Evolutionary conservation across 495 filamentous ascomycete genomes (phyloP), one percentile per base, ranked within the genome.

Genomic region (Aspergillus wentii): DNA sequence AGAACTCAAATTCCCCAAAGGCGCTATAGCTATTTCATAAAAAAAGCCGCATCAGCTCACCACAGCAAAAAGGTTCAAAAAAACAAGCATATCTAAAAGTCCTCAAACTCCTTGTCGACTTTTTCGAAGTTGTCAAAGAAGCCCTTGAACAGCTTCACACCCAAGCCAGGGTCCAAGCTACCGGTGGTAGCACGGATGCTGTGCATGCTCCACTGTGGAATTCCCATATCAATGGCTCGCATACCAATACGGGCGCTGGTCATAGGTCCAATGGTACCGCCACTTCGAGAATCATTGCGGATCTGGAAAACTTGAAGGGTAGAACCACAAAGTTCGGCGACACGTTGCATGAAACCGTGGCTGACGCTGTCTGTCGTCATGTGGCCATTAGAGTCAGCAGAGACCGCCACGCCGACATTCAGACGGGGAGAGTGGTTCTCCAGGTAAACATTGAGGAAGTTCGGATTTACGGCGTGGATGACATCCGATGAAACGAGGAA

Each of bases 181-280:
- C 92, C 92, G 8, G 85, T 94, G 8, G 90, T 95, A 5, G 92
- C 92, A 16, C 92, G 79, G 43, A 98, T 90, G 44, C 75, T 82
- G 57, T 98, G 92, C 92, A 98, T 98, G 49, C 82, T 88, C 41
- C 96, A 66, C 61, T 98, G 92, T 16, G 88, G 82, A 40, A 96
- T 83, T 17, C 92, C 92, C 1, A 87, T 88, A 57, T 98, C 92
- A 41, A 92, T 81, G 1, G 88, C 82, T 30, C 88, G 69, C 56
- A 94, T 78, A 18, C 92, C 92, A 62, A 89, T 89, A 8, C 71
- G 78, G 10, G 76, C 69, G 43, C 79, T 86, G 28, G 94, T 71
- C 83, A 94, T 91, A 1, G 92, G 92, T 0, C 92, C 92, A n/a
- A 96, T 89, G 1, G 92, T 98, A 3, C 92, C 92, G 20, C 92